phyloP scores from a whole-genome alignment of 371 early-diverging fungal genomes.

The Dinochytrium kinnereticum region DNA sequence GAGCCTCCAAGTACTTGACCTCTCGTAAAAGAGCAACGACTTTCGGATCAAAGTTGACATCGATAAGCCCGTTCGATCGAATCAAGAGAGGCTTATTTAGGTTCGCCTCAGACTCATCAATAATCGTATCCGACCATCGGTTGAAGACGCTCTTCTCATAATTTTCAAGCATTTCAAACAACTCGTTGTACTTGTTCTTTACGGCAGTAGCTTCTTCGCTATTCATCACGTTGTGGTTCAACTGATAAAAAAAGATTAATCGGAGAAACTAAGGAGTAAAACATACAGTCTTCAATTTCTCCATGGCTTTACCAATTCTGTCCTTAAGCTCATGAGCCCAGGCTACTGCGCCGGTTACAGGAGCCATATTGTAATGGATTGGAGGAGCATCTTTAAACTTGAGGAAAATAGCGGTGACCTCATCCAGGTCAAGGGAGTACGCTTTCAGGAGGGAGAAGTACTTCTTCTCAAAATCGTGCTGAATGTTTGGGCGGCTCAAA shows the following conservation, averaged over 20 bases:
- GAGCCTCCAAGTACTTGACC: slow-evolving; percentile 61
- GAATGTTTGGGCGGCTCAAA: slow-evolving; percentile 56
- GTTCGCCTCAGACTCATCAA: slow-evolving; percentile 63
- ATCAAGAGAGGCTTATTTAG: slow-evolving; percentile 59
- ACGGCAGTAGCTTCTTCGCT: slow-evolving; percentile 58
- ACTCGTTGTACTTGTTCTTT: slow-evolving; percentile 51
- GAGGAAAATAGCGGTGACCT: slow-evolving; percentile 54
- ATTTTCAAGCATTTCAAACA: slow-evolving; percentile 45
- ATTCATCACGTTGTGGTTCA: slow-evolving; percentile 57
- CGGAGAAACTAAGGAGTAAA: not conserved
- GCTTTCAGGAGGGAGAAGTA: slow-evolving; percentile 58
- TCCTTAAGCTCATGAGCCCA: slow-evolving; percentile 66
- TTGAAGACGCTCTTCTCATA: slow-evolving; percentile 55
- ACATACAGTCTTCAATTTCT: slow-evolving; percentile 58
- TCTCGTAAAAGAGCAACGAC: slow-evolving; percentile 65
- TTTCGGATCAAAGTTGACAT: slow-evolving; percentile 68
- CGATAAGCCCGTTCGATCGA: slow-evolving; percentile 43
- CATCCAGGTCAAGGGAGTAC: slow-evolving; percentile 59
- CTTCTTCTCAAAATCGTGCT: slow-evolving; percentile 60
- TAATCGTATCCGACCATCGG: slow-evolving; percentile 57
- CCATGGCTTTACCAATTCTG: slow-evolving; percentile 58
- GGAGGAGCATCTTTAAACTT: slow-evolving; percentile 56
- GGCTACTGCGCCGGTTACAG: slow-evolving; percentile 62
- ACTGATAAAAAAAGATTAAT: slow-evolving; percentile 26
- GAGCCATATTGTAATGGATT: slow-evolving; percentile 69